Evolutionary conservation across 306 rosid genomes (phyloP), one percentile per base, ranked within the genome.

Genomic region (Cicer pinnatifidum): DNA sequence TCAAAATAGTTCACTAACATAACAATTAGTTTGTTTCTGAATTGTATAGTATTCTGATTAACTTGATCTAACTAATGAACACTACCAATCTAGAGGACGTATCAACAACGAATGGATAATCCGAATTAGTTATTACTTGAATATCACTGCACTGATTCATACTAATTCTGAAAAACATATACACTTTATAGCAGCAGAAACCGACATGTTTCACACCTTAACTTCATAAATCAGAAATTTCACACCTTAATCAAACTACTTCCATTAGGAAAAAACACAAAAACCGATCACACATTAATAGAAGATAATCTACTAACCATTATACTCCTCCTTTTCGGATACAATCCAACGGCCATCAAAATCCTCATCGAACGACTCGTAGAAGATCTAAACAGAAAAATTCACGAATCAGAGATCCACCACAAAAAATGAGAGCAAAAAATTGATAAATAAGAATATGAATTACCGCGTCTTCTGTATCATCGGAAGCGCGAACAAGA

Each of bases 301-400:
- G 11, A 60, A 60, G 4, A 35, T 11, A 67, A 72, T 23, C 8
- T 0, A 58, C 39, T 13, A 45, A 93, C 98, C 98, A 44, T 80
- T 47, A 67, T 89, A 93, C 0, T 91, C 98, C 1, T 84, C 92
- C 80, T 91, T 93, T 60, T 60, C 79, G 1, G 98, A 93, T 2
- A 84, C 90, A 74, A 84, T 78, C 98, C 98, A 93, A 7, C 96
- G 88, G 9, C 87, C 88, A 4, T 89, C 92, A 28, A 91, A 93
- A 63, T 84, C 41, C 65, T 89, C 92, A 13, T 91, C 97, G 73
- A 93, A 93, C 6, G 97, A 85, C 40, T 93, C 98, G 90, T 89
- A 93, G 52, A 86, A 88, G 75, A 90, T 85, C 98, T 93, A 71
- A 66, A 81, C 40, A 81, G 6, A 28, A 61, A 5, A 53, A 64